phyloP scores from a whole-genome alignment of 495 filamentous ascomycete genomes.

The Aspergillus carlsbadensis region DNA sequence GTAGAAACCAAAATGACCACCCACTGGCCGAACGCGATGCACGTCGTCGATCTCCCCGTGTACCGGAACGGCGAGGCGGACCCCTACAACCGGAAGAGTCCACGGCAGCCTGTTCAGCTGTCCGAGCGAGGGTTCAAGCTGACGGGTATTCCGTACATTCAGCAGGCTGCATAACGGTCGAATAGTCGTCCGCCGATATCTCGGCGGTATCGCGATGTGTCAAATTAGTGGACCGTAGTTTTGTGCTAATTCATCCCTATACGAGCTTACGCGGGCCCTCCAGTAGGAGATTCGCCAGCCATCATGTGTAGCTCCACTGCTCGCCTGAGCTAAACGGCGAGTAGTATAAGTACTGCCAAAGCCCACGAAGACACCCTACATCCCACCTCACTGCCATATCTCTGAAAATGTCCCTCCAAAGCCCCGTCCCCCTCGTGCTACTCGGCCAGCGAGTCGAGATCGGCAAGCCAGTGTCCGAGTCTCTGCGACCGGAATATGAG shows the following conservation, averaged over 20 bases:
- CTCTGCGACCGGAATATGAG: slow-evolving; percentile 6
- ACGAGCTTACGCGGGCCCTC: too few species aligned
- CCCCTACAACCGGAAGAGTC: not conserved
- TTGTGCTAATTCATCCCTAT: too few species aligned
- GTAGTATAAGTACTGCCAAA: not conserved
- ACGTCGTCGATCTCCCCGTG: slow-evolving; percentile 6
- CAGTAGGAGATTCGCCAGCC: too few species aligned
- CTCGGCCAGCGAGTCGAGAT: not conserved
- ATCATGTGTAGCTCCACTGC: too few species aligned
- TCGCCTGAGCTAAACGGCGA: not conserved
- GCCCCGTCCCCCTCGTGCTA: not conserved
- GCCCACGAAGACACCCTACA: too few species aligned
- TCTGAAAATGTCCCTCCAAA: not conserved
- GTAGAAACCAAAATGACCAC: slow-evolving; percentile 12
- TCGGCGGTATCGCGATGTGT: too few species aligned
- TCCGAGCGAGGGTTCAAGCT: slow-evolving; percentile 2
- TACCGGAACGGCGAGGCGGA: slow-evolving; percentile 4
- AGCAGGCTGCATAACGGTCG: not conserved
- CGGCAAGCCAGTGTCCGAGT: not conserved
- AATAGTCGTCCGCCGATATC: not conserved
- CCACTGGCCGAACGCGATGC: slow-evolving; percentile 12
- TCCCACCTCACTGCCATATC: too few species aligned
- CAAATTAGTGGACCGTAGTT: too few species aligned
- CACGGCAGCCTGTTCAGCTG: slow-evolving; percentile 2
- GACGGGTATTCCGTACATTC: slow-evolving; percentile 8